Base-by-base conservation (phyloP, 176 grass and related monocot species). In the Hyparrhenia diplandra region DNA sequence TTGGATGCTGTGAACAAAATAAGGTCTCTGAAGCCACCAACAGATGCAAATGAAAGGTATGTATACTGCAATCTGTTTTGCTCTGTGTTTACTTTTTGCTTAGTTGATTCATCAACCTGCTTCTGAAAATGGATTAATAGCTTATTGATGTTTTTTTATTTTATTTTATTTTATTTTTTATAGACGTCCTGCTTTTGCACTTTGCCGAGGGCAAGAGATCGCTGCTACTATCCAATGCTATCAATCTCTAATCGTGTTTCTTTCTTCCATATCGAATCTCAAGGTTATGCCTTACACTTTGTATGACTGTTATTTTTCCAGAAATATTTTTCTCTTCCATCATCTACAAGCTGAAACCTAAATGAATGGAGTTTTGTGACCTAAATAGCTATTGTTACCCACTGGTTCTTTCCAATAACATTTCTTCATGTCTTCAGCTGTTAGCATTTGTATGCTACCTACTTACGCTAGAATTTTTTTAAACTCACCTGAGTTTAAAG, bases 1-100 rank as follows among this genome's bases (percentile, higher is more conserved):
- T 72, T 88, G 64, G 89, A 87, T 45, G 78, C 83, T 12, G 87
- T 94, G 6, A 97, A 88, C 83, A 92, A 90, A 79, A 30, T 97
- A 36, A 79, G 94, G 51, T 94, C 94, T 10, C 73, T 92, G 62
- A 90, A 81, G 57, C 91, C 91, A 74, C 60, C 84, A 82, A 91
- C 83, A 21, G 89, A 87, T 80, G 80, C 89, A 76, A 97, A 84
- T 62, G 94, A 91, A 86, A 97, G 86, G 89, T 88, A 20, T 61
- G 54, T 11, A 58, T 58, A 58, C 8, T 24, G 54, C 10, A 1
- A 58, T 58, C 54, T 24, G 54, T 58, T 58, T 58, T 58, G n/a
- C 54, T 58, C 8, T 35, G 21, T 12, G 28, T 63, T 51, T 69
- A 18, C 14, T 72, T 64, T 45, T 62, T 78, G 20, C 36, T 78